Percentiles rank a stretch among this genome's conserved stretches.
These are phyloP conservation scores for Clitopilus hobsonii DNA, from an alignment of 768 basidiomycete genomes.

Conservation along the genomic window DNA sequence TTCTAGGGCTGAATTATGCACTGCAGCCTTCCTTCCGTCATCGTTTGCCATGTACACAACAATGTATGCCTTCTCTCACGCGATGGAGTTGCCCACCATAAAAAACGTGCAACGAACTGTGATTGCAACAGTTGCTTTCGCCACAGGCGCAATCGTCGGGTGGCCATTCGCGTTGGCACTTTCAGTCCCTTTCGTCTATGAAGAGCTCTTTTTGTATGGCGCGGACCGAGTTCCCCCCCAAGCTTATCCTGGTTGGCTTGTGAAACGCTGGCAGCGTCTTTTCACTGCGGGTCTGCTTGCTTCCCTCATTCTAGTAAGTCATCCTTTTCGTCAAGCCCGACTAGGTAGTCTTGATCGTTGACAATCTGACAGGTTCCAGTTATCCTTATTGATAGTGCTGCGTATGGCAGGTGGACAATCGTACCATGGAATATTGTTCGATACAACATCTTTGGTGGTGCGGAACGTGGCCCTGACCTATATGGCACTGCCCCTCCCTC, in stretches of 20 bases:
- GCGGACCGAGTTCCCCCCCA: constrained; percentile 56
- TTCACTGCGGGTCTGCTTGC: constrained; percentile 50
- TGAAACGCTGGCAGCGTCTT: constrained; percentile 57
- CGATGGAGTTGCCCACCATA: constrained; percentile 52
- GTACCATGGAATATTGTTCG: constrained; percentile 91
- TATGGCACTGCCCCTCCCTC: constrained; percentile 89
- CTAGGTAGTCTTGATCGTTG: constrained; percentile 3
- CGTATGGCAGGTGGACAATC: constrained; percentile 74
- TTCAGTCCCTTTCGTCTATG: constrained; percentile 83
- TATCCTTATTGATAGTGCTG: constrained; percentile 75
- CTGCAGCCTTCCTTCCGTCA: constrained; percentile 86
- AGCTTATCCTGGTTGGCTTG: constrained; percentile 46
- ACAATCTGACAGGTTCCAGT: constrained; percentile 67
- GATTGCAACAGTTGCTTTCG: constrained; percentile 65
- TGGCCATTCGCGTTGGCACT: constrained; percentile 96
- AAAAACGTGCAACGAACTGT: constrained; percentile 53
- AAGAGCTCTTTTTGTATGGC: constrained; percentile 80
- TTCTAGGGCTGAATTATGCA: constrained; percentile 6
- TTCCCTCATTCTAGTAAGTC: constrained; percentile 57
- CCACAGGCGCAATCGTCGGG: constrained; percentile 81
- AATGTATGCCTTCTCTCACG: constrained; percentile 72
- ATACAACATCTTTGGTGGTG: constrained; percentile 88
- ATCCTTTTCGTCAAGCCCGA: neutral
- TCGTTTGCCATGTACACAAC: constrained; percentile 92
- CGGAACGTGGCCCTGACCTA: constrained; percentile 79